Percentiles rank a stretch among this genome's conserved stretches.
phyloP scores from a whole-genome alignment of 805 yeast genomes.

The Wickerhamomyces xylosicus region DNA sequence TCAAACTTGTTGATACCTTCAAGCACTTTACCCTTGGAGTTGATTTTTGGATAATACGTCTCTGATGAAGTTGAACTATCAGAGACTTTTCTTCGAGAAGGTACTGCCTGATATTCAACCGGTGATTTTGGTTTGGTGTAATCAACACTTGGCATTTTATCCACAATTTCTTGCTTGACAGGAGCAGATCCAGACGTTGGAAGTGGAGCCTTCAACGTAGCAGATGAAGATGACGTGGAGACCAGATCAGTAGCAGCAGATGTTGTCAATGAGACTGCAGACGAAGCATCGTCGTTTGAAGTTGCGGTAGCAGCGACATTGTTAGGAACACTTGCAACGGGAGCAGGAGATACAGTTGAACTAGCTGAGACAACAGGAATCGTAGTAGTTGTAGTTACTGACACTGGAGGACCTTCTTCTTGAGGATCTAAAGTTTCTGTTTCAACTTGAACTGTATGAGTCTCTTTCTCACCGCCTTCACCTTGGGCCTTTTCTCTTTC shows the following conservation, averaged over 20 bases:
- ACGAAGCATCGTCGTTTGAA: neutral
- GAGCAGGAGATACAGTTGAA: neutral
- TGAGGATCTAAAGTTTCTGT: neutral
- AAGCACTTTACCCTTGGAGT: constrained; percentile 17
- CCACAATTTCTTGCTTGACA: neutral
- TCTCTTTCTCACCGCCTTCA: neutral
- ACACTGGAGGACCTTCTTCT: neutral
- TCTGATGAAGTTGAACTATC: constrained; percentile 2
- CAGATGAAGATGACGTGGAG: neutral
- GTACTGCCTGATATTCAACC: neutral
- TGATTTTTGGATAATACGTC: constrained; percentile 2
- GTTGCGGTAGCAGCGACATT: neutral
- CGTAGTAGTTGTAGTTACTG: neutral
- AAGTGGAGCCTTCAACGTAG: no score
- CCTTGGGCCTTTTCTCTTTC: constrained; percentile 9
- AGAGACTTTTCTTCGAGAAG: constrained; percentile 3
- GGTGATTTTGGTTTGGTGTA: neutral
- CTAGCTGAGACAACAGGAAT: neutral
- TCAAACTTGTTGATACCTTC: constrained; percentile 24
- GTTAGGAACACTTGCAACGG: neutral
- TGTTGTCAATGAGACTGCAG: no score
- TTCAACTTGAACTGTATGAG: neutral
- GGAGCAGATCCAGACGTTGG: no score
- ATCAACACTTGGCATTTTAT: no score
- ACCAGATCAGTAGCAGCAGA: no score